Conservation (phyloP, 176 grass and related monocot species). For the Oryza rufipogon region DNA sequence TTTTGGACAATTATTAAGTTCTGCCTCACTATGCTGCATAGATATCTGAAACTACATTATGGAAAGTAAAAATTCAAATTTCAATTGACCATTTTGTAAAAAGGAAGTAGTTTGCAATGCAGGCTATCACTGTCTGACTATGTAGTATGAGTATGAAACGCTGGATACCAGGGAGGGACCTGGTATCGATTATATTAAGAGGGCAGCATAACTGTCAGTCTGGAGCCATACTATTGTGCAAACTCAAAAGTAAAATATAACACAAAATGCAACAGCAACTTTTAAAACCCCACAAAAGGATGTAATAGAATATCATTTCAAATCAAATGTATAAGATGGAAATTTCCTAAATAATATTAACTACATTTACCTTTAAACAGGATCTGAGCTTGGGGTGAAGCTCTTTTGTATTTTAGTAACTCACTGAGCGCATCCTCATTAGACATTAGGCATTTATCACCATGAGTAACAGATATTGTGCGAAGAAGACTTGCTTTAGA, state of each 20-base stretch:
- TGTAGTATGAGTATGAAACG: too few species aligned
- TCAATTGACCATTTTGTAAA: too few species aligned
- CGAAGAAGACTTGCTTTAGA: slow-evolving; percentile 31
- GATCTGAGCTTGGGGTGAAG: slow-evolving; percentile 35
- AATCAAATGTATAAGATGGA: neutral
- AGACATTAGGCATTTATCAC: neutral
- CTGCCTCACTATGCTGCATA: too few species aligned
- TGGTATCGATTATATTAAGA: too few species aligned
- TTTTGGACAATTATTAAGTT: neutral
- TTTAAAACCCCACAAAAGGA: neutral
- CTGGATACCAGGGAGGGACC: too few species aligned
- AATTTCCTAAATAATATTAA: neutral
- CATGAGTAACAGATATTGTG: slow-evolving; percentile 9
- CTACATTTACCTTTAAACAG: slow-evolving; percentile 21
- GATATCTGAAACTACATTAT: too few species aligned
- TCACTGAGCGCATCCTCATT: neutral
- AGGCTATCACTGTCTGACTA: neutral
- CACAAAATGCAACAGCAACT: neutral
- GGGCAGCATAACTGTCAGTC: neutral
- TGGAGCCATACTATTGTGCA: neutral
- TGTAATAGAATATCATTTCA: neutral
- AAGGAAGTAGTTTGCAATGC: neutral
- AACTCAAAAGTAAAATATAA: neutral
- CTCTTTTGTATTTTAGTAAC: slow-evolving; percentile 18
- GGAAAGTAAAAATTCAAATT: too few species aligned